Conservation (phyloP, 2,329 filamentous ascomycete genomes). For the Alternaria brassicicola region DNA sequence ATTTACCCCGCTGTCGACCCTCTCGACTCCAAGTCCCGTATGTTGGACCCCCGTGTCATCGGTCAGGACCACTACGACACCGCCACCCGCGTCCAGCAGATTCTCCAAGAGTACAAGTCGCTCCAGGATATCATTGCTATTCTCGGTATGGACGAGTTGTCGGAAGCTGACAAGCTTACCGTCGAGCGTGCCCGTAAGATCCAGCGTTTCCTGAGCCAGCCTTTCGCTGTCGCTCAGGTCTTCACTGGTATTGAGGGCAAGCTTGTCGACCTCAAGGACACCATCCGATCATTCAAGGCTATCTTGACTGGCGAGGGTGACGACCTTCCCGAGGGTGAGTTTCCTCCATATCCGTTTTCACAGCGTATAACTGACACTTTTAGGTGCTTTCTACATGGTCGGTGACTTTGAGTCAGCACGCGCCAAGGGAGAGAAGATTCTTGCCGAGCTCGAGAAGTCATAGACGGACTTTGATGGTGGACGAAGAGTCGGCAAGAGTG, state of each 20-base stretch:
- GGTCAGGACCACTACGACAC: slow-evolving; percentile 97
- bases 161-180: slow-evolving; percentile 98
- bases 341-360: not conserved
- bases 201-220: slow-evolving; percentile 99
- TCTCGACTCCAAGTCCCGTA: slow-evolving; percentile 99
- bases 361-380: slow-evolving; percentile 22
- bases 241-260: slow-evolving; percentile 95
- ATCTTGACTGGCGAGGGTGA: slow-evolving; percentile 96
- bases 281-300: slow-evolving; percentile 95
- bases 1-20: slow-evolving; percentile 99
- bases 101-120: slow-evolving; percentile 99
- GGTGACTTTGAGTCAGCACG: slow-evolving; percentile 92
- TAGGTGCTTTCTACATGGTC: slow-evolving; percentile 92
- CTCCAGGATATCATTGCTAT: slow-evolving; percentile 99
- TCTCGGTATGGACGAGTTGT: slow-evolving; percentile 99
- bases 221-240: slow-evolving; percentile 88
- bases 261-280: slow-evolving; percentile 98
- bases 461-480: slow-evolving; percentile 41
- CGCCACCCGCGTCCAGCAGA: slow-evolving; percentile 95
- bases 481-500: slow-evolving; percentile 44
- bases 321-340: slow-evolving; percentile 86
- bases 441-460: slow-evolving; percentile 80
- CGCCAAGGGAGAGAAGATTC: slow-evolving; percentile 99
- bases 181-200: slow-evolving; percentile 99
- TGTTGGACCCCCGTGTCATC: slow-evolving; percentile 98